These are phyloP conservation scores for Podaxis mareebaensis DNA, from an alignment of 768 basidiomycete genomes.

Conservation along the genomic window DNA sequence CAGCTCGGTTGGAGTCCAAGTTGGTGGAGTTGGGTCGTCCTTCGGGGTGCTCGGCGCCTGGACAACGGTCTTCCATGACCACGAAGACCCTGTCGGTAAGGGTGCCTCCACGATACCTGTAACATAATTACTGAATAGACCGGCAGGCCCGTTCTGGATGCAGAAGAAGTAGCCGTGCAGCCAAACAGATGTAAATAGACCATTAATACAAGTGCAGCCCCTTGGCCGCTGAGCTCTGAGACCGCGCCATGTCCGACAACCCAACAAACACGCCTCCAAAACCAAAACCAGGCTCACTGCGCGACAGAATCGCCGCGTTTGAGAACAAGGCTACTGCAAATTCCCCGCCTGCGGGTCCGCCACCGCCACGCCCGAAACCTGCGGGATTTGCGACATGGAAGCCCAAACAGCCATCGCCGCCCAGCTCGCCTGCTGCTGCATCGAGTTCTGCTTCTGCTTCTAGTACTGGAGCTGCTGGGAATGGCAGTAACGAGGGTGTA, in stretches of 20 bases:
- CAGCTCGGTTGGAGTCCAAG: slow-evolving; percentile 63
- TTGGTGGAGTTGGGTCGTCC: slow-evolving; percentile 59
- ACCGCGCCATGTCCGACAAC: slow-evolving; percentile 56
- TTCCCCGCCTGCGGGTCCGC: slow-evolving; percentile 37
- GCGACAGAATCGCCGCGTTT: slow-evolving; percentile 88
- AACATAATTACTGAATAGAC: neutral
- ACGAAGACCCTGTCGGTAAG: slow-evolving; percentile 45
- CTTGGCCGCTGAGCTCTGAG: neutral
- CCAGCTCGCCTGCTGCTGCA: slow-evolving; percentile 34
- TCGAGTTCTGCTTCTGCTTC: slow-evolving; percentile 22
- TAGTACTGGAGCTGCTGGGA: slow-evolving; percentile 4
- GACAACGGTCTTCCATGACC: slow-evolving; percentile 46
- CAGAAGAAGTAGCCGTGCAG: slow-evolving; percentile 7
- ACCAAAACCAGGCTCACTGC: slow-evolving; percentile 74
- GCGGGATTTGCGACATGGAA: slow-evolving; percentile 67
- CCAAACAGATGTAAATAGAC: slow-evolving; percentile 9
- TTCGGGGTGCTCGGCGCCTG: slow-evolving; percentile 59
- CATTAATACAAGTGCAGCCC: neutral
- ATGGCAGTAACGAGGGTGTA: slow-evolving; percentile 33
- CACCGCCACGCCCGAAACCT: slow-evolving; percentile 67
- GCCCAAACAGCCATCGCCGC: slow-evolving; percentile 58
- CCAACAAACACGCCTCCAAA: slow-evolving; percentile 48
- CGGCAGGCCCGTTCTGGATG: slow-evolving; percentile 21
- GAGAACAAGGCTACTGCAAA: slow-evolving; percentile 60
- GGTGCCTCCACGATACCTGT: slow-evolving; percentile 15